Conservation (phyloP, 2,329 filamentous ascomycete species). For the Colletotrichum siamense region DNA sequence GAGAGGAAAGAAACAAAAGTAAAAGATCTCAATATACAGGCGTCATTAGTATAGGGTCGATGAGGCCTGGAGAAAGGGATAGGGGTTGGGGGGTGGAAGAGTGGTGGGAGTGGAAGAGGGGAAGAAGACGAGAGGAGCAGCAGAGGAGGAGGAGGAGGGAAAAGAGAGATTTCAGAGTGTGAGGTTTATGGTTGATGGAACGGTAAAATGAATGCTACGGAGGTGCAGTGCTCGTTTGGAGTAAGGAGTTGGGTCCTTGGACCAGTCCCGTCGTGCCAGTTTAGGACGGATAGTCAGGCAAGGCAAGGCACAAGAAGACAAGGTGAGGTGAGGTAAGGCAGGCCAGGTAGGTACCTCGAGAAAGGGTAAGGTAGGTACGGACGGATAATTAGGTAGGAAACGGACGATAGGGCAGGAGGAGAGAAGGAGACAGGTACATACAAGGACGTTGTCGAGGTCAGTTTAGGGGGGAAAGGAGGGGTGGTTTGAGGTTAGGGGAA, state of each 20-base stretch:
- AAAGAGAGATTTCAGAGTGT: background rate
- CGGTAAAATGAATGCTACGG: background rate
- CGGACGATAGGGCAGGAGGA: background rate
- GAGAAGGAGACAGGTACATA: background rate
- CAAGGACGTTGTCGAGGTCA: background rate
- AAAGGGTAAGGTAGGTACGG: background rate
- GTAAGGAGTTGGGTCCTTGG: background rate
- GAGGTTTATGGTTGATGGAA: constrained; percentile 6
- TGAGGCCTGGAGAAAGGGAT: constrained; percentile 26
- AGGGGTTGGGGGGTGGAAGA: constrained; percentile 2
- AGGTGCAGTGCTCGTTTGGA: background rate
- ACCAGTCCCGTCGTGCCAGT: background rate
- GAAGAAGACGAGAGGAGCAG: background rate
- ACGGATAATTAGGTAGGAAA: background rate
- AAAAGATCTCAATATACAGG: constrained; percentile 25
- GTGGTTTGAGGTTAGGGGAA: background rate
- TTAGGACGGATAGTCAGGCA: background rate
- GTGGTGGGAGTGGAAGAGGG: background rate
- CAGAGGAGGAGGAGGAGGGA: background rate
- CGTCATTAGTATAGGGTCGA: constrained; percentile 24
- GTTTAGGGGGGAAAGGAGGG: background rate
- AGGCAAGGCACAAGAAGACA: background rate
- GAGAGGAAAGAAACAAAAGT: constrained; percentile 21
- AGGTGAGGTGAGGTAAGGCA: background rate
- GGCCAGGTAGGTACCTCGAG: background rate